Conservation (phyloP, 306 rosid species). For the cucumber (Cucumis sativus) region DNA sequence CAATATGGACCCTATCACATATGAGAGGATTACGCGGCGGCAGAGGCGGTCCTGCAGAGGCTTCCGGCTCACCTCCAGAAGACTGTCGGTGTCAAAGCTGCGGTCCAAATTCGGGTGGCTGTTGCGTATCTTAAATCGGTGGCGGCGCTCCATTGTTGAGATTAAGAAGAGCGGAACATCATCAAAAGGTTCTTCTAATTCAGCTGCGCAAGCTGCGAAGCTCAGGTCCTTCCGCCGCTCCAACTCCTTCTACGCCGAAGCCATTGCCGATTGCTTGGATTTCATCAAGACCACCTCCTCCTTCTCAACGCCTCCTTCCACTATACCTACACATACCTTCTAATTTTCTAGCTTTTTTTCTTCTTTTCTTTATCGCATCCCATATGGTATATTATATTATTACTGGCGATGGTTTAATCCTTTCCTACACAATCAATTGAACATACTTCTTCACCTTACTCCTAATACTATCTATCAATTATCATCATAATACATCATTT, state of each 20-base stretch:
- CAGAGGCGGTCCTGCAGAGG: conserved; percentile 19
- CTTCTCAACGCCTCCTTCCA: no score
- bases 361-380: no score
- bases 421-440: no score
- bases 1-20: neutral
- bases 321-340: no score
- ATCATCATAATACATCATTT: no score
- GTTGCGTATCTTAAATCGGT: conserved; percentile 25
- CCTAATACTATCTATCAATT: no score
- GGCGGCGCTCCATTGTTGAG: conserved; percentile 20
- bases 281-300: conserved; percentile 62
- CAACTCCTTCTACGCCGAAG: conserved; percentile 83
- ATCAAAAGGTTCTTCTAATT: neutral
- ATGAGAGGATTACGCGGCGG: neutral
- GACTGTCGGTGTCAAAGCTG: conserved; percentile 24
- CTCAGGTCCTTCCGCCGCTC: conserved; percentile 37
- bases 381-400: no score
- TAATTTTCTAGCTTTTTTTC: no score
- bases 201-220: conserved; percentile 3
- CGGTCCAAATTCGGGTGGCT: conserved; percentile 32
- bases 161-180: conserved; percentile 9
- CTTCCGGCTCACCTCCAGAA: conserved; percentile 38
- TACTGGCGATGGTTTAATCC: no score
- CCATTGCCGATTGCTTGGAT: conserved; percentile 88
- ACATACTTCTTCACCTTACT: no score